Evolutionary conservation across 2,329 filamentous ascomycete species (phyloP), one percentile per base, ranked within the genome.

Genomic region (Trichophyton rubrum): DNA sequence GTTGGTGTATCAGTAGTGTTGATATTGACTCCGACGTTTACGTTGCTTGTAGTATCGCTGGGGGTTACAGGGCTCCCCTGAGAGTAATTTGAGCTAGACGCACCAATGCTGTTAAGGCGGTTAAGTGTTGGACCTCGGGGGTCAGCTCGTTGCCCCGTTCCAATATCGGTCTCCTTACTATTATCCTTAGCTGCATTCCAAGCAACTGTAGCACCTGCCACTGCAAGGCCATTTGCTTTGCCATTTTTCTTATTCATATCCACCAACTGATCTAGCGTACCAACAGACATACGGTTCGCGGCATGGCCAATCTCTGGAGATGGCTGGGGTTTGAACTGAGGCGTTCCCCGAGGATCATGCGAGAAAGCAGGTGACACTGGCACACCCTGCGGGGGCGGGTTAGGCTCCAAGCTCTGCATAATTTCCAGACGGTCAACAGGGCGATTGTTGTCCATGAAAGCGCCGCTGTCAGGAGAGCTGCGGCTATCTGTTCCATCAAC

Each of bases 261-360:
- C 35, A 84, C 84, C 70, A 97, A 79, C 70, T 96, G 90, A 51
- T 85, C 81, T 53, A 96, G 78, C 0, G 92, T 97, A 0, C 85
- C 85, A 66, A 80, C 82, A 27, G 93, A 96, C 71, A 97, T 85
- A 22, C 90, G 86, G 66, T 87, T 90, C 66, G 90, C 93, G 58
- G 88, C 89, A 64, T 85, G 85, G 64, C 88, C 86, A 67, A 92
- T 79, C 69, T 93, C 89, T 13, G 87, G 83, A 33, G 89, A 86
- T 61, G 89, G 84, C 66, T 88, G 84, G 0, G 88, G 88, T 63
- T 83, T 83, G 62, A 82, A 84, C 1, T 79, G 78, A 3, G 90
- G 90, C 56, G 83, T 81, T 58, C 86, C 82, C 62, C 87, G 84
- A 11, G 90, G 83, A 41, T 81, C 80, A 72, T 96, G 89, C 56